Conservation (phyloP, 139 green algal genomes). For the Chlamydomonas urium region DNA sequence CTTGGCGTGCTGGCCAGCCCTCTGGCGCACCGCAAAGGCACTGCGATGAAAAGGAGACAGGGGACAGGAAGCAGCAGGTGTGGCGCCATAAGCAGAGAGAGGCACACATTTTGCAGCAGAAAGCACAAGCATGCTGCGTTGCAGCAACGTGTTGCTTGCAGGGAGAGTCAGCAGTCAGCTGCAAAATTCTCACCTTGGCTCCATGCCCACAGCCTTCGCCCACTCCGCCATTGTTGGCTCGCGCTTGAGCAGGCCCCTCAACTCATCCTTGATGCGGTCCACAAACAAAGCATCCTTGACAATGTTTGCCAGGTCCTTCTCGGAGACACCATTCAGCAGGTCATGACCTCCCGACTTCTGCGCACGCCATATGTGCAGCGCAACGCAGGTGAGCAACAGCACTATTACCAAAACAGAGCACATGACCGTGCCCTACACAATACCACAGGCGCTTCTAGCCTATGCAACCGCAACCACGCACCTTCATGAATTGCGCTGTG, state of each 20-base stretch:
- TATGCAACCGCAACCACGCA: not conserved
- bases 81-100: not conserved
- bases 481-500: constrained; percentile 14
- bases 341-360: not conserved
- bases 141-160: no score
- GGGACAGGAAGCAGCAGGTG: not conserved
- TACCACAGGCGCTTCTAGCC: not conserved
- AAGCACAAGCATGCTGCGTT: no score
- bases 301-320: constrained; percentile 67
- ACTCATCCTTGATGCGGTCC: constrained; percentile 40
- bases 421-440: not conserved
- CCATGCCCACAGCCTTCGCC: constrained; percentile 37
- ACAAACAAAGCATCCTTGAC: constrained; percentile 70
- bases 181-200: not conserved
- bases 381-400: not conserved
- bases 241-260: constrained; percentile 40
- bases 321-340: constrained; percentile 19
- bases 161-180: no score
- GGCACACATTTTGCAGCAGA: no score
- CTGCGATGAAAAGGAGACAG: not conserved
- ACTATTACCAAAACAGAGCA: not conserved
- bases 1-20: constrained; percentile 58
- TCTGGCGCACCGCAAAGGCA: constrained; percentile 23
- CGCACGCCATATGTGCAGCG: no score
- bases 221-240: constrained; percentile 50